Evolutionary conservation across 306 rosid species (phyloP).

Genomic region (Rosa chinensis): DNA sequence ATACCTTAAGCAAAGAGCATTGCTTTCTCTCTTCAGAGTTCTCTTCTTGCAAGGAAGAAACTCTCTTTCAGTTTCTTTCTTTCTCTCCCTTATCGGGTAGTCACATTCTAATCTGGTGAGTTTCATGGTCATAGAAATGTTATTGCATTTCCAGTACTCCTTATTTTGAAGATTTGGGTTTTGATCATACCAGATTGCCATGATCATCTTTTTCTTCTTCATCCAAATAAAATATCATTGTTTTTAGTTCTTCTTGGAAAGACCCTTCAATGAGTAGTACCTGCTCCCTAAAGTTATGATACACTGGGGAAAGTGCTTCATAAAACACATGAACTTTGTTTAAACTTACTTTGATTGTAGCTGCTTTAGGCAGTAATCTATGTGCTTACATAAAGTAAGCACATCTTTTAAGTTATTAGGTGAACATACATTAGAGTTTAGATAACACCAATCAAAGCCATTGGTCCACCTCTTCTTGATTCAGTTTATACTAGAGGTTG

Average conservation of each 20-base stretch:
- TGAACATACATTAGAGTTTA: conserved; percentile 12
- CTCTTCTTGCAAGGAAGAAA: conserved; percentile 27
- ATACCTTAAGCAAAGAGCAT: conserved; percentile 8
- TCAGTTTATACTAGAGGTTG: conserved; percentile 27
- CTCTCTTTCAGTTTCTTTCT: conserved; percentile 28
- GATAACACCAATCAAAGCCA: conserved; percentile 11
- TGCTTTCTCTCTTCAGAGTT: conserved; percentile 24
- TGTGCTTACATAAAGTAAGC: conserved; percentile 14
- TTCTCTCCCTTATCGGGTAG: conserved; percentile 8
- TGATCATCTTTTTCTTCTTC: not conserved
- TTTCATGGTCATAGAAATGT: not conserved
- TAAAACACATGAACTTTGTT: conserved; percentile 32
- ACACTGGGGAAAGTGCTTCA: conserved; percentile 31
- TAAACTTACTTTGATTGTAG: conserved; percentile 12
- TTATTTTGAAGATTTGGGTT: not conserved
- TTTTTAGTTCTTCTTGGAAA: conserved; percentile 19
- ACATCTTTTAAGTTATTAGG: conserved; percentile 23
- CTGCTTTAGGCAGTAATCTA: conserved; percentile 14
- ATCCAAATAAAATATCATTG: not conserved
- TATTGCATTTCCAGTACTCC: conserved; percentile 19
- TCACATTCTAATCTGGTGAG: conserved; percentile 41
- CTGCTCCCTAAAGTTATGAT: conserved; percentile 34
- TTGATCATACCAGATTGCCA: not conserved
- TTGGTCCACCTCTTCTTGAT: conserved; percentile 30
- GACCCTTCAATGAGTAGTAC: conserved; percentile 20